These are phyloP conservation scores for Trematosphaeria pertusa DNA, from an alignment of 2,329 filamentous ascomycete genomes.

Conservation along the genomic window DNA sequence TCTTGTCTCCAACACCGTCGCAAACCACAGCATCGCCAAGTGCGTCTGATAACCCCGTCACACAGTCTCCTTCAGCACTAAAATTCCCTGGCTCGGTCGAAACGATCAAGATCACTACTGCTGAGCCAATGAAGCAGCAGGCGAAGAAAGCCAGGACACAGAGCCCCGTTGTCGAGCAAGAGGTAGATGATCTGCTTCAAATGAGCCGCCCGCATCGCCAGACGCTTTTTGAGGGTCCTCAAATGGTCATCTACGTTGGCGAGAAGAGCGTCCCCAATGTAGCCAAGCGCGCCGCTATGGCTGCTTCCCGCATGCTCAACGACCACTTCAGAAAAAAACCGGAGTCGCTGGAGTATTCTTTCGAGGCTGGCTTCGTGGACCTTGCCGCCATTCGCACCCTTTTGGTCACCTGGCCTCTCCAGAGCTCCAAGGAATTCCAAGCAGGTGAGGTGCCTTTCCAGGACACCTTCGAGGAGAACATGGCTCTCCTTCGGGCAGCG, in stretches of 20 bases:
- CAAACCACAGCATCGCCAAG: no score
- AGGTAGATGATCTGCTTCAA: slow-evolving; percentile 6
- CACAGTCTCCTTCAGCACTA: no score
- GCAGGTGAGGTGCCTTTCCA: slow-evolving; percentile 7
- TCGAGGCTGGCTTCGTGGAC: slow-evolving; percentile 1
- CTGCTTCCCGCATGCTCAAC: slow-evolving; percentile 15
- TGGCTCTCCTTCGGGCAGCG: slow-evolving; percentile 16
- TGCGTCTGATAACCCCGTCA: no score
- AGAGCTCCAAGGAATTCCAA: slow-evolving; percentile 14
- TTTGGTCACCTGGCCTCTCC: slow-evolving; percentile 13
- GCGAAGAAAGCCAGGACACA: no score
- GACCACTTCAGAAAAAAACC: slow-evolving; percentile 16
- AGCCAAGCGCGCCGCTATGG: slow-evolving; percentile 23
- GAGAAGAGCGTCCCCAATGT: slow-evolving; percentile 4
- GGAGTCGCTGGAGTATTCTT: slow-evolving; percentile 7
- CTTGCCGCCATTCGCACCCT: slow-evolving; percentile 12
- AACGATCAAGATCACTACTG: no score
- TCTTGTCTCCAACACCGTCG: not conserved
- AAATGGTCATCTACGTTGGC: slow-evolving; percentile 16
- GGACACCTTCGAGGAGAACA: slow-evolving; percentile 10
- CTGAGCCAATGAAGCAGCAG: not conserved
- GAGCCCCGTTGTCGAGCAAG: not conserved
- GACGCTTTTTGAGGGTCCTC: slow-evolving; percentile 11
- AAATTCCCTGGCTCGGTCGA: no score
- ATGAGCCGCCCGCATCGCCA: slow-evolving; percentile 18